Percentiles rank a stretch among this genome's conserved stretches.
Evolutionary conservation across 768 basidiomycete genomes (phyloP).

Genomic region (Jaapia argillacea): DNA sequence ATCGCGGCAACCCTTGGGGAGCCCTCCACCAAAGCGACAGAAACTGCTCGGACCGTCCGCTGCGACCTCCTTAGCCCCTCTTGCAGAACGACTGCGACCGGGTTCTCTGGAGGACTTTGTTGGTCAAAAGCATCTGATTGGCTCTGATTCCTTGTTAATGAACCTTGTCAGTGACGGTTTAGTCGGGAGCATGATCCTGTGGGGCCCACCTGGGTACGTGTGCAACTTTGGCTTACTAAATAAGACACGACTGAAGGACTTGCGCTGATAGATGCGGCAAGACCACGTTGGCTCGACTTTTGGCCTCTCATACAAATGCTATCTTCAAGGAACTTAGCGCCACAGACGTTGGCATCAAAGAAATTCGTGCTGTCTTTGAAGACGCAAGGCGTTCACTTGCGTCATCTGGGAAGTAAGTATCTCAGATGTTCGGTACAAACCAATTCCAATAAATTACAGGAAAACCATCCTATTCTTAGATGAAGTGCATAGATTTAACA

Average conservation of each 20-base stretch:
- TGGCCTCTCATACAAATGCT: conserved; percentile 49
- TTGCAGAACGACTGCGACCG: conserved; percentile 71
- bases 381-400: conserved; percentile 57
- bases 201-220: conserved; percentile 63
- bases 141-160: conserved; percentile 45
- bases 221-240: neutral
- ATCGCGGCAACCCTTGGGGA: too few relatives aligned
- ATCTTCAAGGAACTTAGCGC: conserved; percentile 72
- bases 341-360: conserved; percentile 56
- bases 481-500: conserved; percentile 77
- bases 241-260: too few relatives aligned
- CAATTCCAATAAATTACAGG: conserved; percentile 23
- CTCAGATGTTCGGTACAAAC: neutral
- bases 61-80: too few relatives aligned
- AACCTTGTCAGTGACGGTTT: conserved; percentile 38
- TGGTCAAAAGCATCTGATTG: conserved; percentile 60
- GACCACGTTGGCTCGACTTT: conserved; percentile 65
- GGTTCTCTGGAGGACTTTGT: conserved; percentile 52
- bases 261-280: conserved; percentile 51
- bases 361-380: conserved; percentile 65
- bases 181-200: conserved; percentile 54
- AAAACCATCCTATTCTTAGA: conserved; percentile 74
- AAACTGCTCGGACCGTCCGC: too few relatives aligned
- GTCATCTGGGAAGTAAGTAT: conserved; percentile 48
- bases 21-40: too few relatives aligned